phyloP scores from a whole-genome alignment of 805 yeast species.

The Candida argentea region DNA sequence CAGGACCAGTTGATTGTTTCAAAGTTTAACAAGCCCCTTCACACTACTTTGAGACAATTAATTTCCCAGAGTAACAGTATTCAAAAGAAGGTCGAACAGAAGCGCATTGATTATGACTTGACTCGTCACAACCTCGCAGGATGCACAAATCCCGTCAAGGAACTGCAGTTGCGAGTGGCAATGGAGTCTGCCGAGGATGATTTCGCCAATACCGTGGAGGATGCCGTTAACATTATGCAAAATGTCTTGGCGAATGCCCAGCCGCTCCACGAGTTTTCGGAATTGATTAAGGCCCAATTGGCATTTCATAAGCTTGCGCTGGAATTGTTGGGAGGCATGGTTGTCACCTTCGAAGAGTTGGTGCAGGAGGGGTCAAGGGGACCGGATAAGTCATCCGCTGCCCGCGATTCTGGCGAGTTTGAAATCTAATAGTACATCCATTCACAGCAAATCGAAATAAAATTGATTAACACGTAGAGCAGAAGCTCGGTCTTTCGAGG shows the following conservation, averaged over 20 bases:
- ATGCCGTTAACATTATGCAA: constrained; percentile 75
- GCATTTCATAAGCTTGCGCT: constrained; percentile 70
- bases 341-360: constrained; percentile 53
- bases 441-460: not conserved
- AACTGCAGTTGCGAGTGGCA: constrained; percentile 62
- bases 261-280: constrained; percentile 57
- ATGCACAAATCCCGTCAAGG: constrained; percentile 39
- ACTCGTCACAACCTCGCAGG: constrained; percentile 42
- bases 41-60: constrained; percentile 49
- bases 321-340: constrained; percentile 53
- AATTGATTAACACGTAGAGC: no score
- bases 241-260: constrained; percentile 64
- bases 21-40: constrained; percentile 59
- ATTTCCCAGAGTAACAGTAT: constrained; percentile 56
- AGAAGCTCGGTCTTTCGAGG: no score
- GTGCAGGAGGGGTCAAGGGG: constrained; percentile 35
- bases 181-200: constrained; percentile 84
- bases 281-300: constrained; percentile 68
- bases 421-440: constrained; percentile 10
- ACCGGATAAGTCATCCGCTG: constrained; percentile 5
- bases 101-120: constrained; percentile 70
- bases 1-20: constrained; percentile 68
- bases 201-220: constrained; percentile 83
- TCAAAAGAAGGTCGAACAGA: constrained; percentile 66
- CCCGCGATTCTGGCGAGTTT: constrained; percentile 22